Evolutionary conservation across 2,329 filamentous ascomycete species (phyloP).

Genomic region (Alternaria angustiovoidea): DNA sequence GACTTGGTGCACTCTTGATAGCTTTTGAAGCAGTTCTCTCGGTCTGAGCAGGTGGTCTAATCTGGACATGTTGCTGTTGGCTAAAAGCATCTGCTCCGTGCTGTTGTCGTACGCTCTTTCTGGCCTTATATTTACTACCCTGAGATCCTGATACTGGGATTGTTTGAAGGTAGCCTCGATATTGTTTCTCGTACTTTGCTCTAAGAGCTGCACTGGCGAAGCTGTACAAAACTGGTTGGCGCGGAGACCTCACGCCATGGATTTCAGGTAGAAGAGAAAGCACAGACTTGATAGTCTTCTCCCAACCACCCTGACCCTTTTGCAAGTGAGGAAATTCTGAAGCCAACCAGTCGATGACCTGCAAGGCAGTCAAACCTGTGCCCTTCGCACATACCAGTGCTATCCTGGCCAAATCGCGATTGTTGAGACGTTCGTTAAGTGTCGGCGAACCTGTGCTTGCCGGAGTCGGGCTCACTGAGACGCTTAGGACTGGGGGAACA

Average conservation of each 20-base stretch:
- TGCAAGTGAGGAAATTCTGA: slow-evolving; percentile 20
- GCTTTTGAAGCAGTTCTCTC: neutral
- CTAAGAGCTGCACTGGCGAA: slow-evolving; percentile 10
- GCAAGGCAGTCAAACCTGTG: slow-evolving; percentile 12
- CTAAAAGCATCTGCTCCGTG: neutral
- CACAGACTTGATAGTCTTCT: slow-evolving; percentile 17
- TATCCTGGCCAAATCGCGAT: slow-evolving; percentile 20
- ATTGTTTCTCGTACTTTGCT: slow-evolving; percentile 5
- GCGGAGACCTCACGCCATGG: slow-evolving; percentile 1
- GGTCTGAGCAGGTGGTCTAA: neutral
- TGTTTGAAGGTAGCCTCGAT: slow-evolving; percentile 2
- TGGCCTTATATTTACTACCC: neutral
- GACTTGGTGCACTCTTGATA: neutral
- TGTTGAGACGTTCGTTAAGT: slow-evolving; percentile 2
- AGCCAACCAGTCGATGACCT: slow-evolving; percentile 21
- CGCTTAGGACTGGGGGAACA: no score
- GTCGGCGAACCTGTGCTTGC: neutral
- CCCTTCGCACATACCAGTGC: slow-evolving; percentile 23
- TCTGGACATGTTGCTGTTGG: neutral
- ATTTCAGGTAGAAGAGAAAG: slow-evolving; percentile 26
- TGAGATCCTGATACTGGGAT: neutral
- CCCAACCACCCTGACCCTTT: slow-evolving; percentile 20
- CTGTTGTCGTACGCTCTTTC: neutral
- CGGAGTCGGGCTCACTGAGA: neutral
- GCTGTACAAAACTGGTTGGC: slow-evolving; percentile 8